Conservation (phyloP, 805 yeast species). For the Ogataea trehaloabstinens region DNA sequence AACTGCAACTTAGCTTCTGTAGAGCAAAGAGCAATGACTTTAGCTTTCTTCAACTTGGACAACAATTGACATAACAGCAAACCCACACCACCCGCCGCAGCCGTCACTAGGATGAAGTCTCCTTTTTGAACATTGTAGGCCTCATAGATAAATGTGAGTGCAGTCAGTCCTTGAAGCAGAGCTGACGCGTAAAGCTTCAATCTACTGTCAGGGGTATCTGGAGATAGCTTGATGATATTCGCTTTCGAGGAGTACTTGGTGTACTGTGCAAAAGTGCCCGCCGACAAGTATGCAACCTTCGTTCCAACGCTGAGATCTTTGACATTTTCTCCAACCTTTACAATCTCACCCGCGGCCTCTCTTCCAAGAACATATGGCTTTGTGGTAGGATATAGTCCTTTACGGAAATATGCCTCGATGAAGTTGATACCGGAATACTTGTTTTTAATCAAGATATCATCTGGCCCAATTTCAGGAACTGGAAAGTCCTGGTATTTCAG, state of each 20-base stretch:
- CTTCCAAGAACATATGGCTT: slow-evolving; percentile 70
- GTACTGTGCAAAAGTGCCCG: slow-evolving; percentile 70
- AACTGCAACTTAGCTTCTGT: slow-evolving; percentile 64
- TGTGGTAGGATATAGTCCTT: slow-evolving; percentile 64
- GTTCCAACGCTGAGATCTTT: slow-evolving; percentile 63
- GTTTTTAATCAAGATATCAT: slow-evolving; percentile 70
- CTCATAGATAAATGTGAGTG: slow-evolving; percentile 64
- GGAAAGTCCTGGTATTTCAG: slow-evolving; percentile 56
- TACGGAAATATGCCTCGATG: slow-evolving; percentile 80
- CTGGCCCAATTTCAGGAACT: slow-evolving; percentile 53
- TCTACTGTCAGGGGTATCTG: slow-evolving; percentile 43
- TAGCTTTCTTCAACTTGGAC: slow-evolving; percentile 58
- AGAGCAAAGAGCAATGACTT: slow-evolving; percentile 83
- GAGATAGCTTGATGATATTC: slow-evolving; percentile 49
- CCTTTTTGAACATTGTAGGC: slow-evolving; percentile 65
- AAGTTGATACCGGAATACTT: slow-evolving; percentile 77
- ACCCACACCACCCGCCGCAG: slow-evolving; percentile 97
- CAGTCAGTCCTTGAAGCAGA: slow-evolving; percentile 75
- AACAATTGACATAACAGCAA: slow-evolving; percentile 65
- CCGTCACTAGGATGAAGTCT: slow-evolving; percentile 76
- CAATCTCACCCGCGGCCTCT: slow-evolving; percentile 68
- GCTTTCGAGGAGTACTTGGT: slow-evolving; percentile 43
- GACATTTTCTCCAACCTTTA: slow-evolving; percentile 59
- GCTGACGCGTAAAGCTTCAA: slow-evolving; percentile 59
- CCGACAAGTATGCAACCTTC: slow-evolving; percentile 55